These are phyloP conservation scores for Entonaema liquescens DNA, from an alignment of 495 filamentous ascomycete genomes.

Conservation along the genomic window DNA sequence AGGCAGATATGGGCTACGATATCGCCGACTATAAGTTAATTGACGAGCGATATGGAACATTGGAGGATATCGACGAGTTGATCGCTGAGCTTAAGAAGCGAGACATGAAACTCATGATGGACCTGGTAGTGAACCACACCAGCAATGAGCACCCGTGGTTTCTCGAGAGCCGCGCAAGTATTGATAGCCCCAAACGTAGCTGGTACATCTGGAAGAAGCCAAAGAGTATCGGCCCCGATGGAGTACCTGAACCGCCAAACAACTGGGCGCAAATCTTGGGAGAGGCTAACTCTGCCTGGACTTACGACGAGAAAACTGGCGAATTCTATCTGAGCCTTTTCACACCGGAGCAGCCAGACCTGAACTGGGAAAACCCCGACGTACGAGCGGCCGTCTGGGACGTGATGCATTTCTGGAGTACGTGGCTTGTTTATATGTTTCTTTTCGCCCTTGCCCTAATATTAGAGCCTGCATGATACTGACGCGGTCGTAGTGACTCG, in stretches of 20 bases:
- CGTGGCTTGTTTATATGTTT: background rate
- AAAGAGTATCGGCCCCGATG: constrained; percentile 55
- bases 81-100: constrained; percentile 63
- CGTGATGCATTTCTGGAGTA: constrained; percentile 66
- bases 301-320: constrained; percentile 61
- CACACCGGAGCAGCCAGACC: constrained; percentile 66
- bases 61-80: constrained; percentile 66
- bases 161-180: constrained; percentile 61
- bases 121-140: constrained; percentile 73
- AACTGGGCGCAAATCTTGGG: constrained; percentile 70
- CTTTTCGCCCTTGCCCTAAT: background rate
- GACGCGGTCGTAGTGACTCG: constrained; percentile 52
- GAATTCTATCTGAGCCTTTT: constrained; percentile 72
- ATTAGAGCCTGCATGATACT: background rate
- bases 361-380: constrained; percentile 70
- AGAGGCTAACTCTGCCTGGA: constrained; percentile 65
- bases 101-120: constrained; percentile 70
- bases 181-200: constrained; percentile 61
- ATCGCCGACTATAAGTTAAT: constrained; percentile 70
- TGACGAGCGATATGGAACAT: constrained; percentile 64
- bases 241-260: constrained; percentile 65
- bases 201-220: constrained; percentile 73
- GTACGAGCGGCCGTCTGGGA: constrained; percentile 66
- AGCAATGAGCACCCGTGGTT: constrained; percentile 73
- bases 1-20: constrained; percentile 64